Percentiles rank a stretch among this genome's conserved stretches.
These are phyloP conservation scores for Fusarium papillatum DNA, from an alignment of 2,329 filamentous ascomycete species.

Conservation along the genomic window DNA sequence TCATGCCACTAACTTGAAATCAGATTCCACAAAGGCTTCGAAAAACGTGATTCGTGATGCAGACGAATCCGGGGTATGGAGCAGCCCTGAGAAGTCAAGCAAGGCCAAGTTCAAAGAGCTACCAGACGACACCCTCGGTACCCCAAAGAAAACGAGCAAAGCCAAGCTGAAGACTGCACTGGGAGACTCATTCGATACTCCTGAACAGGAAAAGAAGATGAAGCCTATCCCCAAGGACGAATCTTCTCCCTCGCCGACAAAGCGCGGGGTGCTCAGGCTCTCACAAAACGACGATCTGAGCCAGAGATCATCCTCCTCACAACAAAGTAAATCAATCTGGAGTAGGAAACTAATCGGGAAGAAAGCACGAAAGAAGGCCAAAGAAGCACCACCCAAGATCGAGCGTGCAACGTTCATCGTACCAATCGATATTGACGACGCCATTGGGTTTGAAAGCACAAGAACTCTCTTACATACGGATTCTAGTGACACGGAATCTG, in stretches of 20 bases:
- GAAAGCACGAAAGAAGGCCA: not conserved
- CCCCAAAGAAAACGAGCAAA: conserved; percentile 21
- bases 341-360: not conserved
- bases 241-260: conserved; percentile 29
- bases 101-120: conserved; percentile 21
- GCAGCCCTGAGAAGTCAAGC: conserved; percentile 18
- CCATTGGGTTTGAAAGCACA: conserved; percentile 7
- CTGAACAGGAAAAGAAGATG: conserved; percentile 16
- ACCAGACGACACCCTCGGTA: conserved; percentile 25
- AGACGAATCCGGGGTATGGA: not conserved
- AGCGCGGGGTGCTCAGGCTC: conserved; percentile 13
- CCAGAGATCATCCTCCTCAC: conserved; percentile 11
- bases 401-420: conserved; percentile 18
- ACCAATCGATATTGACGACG: conserved; percentile 22
- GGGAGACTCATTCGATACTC: conserved; percentile 25
- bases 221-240: conserved; percentile 12
- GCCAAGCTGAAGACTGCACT: conserved; percentile 13
- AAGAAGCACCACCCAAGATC: not conserved
- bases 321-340: conserved; percentile 11
- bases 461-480: conserved; percentile 35
- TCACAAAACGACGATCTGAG: conserved; percentile 16
- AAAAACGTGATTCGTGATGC: not conserved
- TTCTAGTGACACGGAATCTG: conserved; percentile 16
- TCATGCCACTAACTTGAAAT: conserved; percentile 5
- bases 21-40: conserved; percentile 9